A percentile compares a stretch with the other conserved stretches of the same genome.
Evolutionary conservation across 345 rosid species (phyloP).

Genomic region (Populus pruinosa): DNA sequence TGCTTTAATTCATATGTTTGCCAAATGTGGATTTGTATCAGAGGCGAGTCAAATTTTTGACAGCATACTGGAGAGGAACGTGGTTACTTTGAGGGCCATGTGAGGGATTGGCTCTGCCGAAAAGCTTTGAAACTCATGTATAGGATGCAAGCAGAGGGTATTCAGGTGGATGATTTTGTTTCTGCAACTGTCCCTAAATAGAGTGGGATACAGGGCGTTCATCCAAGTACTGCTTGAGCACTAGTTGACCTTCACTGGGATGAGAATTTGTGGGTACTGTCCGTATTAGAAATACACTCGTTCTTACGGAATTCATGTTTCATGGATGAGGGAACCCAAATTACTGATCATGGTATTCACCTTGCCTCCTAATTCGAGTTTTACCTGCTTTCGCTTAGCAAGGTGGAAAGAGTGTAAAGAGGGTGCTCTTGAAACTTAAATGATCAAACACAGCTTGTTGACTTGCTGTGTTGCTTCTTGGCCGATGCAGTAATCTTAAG

Average conservation of each 20-base stretch:
- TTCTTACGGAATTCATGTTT: neutral
- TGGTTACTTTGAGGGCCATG: constrained; percentile 81
- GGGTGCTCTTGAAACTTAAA: neutral
- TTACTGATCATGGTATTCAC: neutral
- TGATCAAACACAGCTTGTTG: neutral
- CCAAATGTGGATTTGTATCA: constrained; percentile 66
- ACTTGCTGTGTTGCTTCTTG: neutral
- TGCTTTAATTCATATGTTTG: constrained; percentile 80
- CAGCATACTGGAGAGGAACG: constrained; percentile 66
- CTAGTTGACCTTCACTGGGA: constrained; percentile 22
- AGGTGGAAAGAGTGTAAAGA: neutral
- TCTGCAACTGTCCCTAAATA: constrained; percentile 51
- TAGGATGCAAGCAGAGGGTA: constrained; percentile 73
- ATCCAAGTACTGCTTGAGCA: constrained; percentile 34
- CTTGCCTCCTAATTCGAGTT: neutral
- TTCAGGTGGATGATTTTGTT: constrained; percentile 68
- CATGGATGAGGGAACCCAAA: neutral
- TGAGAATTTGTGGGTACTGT: neutral
- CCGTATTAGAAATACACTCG: neutral
- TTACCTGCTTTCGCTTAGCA: neutral
- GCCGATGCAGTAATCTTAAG: too few species aligned
- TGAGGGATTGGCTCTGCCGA: constrained; percentile 63
- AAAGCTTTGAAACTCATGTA: constrained; percentile 85
- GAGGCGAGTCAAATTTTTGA: constrained; percentile 77
- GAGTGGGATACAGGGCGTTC: constrained; percentile 40